Evolutionary conservation across 108 stramenopile species (phyloP).

Genomic region (Cyclotella baltica): DNA sequence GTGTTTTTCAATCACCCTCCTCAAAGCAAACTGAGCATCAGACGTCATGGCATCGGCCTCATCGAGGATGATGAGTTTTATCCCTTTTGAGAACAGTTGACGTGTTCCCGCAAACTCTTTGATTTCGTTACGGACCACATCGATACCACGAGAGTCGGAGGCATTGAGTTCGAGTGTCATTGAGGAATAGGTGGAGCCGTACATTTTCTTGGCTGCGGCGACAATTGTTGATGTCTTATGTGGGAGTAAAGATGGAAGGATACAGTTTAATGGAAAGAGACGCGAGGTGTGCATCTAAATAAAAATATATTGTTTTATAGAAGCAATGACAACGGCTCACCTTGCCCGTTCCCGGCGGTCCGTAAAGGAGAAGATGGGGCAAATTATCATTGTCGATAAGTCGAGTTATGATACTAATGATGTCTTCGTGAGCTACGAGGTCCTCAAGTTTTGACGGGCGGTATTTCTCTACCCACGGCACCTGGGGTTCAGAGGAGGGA

Average conservation of each 20-base stretch:
- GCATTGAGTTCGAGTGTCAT: slow-evolving; percentile 96
- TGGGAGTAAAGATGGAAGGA: not conserved
- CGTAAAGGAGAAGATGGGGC: slow-evolving; percentile 93
- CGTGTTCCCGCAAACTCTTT: slow-evolving; percentile 95
- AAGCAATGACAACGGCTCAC: slow-evolving; percentile 25
- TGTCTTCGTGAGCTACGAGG: slow-evolving; percentile 94
- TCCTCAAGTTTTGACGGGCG: slow-evolving; percentile 90
- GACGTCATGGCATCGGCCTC: slow-evolving; percentile 96
- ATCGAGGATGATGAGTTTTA: slow-evolving; percentile 93
- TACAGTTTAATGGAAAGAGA: not conserved
- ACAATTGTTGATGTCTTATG: slow-evolving; percentile 95
- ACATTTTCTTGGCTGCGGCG: slow-evolving; percentile 95
- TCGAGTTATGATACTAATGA: slow-evolving; percentile 76
- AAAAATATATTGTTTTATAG: not conserved
- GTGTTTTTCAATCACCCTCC: slow-evolving; percentile 93
- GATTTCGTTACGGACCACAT: slow-evolving; percentile 95
- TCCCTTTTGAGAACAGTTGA: slow-evolving; percentile 84
- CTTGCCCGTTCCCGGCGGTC: slow-evolving; percentile 86
- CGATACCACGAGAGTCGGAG: slow-evolving; percentile 86
- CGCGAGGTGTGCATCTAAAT: not conserved
- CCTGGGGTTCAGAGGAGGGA: slow-evolving; percentile 28
- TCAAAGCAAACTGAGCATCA: slow-evolving; percentile 94
- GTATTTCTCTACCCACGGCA: slow-evolving; percentile 98
- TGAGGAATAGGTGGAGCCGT: slow-evolving; percentile 78
- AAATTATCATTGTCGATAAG: slow-evolving; percentile 93